These are phyloP conservation scores for Basipetospora chlamydospora DNA, from an alignment of 2,329 filamentous ascomycete genomes.

Conservation along the genomic window DNA sequence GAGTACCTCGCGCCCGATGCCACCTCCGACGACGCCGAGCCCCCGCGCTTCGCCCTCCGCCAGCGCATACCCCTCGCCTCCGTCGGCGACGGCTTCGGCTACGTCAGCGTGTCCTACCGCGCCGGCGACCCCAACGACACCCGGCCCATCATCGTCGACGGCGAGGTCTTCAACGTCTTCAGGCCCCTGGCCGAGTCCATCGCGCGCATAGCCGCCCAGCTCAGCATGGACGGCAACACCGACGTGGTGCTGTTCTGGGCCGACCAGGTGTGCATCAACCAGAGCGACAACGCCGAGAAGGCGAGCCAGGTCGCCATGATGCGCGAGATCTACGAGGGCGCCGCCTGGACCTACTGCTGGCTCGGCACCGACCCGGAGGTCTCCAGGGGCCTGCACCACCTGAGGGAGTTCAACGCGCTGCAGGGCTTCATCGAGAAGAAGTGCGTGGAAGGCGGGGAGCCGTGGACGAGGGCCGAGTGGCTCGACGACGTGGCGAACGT, in stretches of 20 bases:
- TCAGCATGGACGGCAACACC: neutral
- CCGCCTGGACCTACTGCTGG: constrained; percentile 9
- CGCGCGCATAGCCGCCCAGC: constrained; percentile 11
- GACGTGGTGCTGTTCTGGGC: constrained; percentile 12
- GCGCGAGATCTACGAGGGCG: constrained; percentile 12
- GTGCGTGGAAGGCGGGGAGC: too few species aligned
- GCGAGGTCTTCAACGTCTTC: constrained; percentile 11
- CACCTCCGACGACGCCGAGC: too few species aligned
- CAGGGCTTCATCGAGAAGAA: too few species aligned
- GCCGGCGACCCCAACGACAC: constrained; percentile 12
- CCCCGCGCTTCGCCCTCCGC: too few species aligned
- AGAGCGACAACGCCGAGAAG: constrained; percentile 12
- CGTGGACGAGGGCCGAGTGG: constrained; percentile 2
- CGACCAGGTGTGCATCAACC: constrained; percentile 15
- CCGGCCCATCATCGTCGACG: constrained; percentile 11
- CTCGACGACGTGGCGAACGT: constrained; percentile 8
- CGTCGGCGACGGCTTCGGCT: too few species aligned
- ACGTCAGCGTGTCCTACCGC: constrained; percentile 15
- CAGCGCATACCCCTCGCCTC: too few species aligned
- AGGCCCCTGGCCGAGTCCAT: constrained; percentile 15
- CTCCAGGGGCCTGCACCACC: constrained; percentile 2
- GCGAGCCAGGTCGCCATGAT: constrained; percentile 12
- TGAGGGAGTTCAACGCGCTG: constrained; percentile 6
- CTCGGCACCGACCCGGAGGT: constrained; percentile 8
- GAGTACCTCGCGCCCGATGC: too few species aligned